These are phyloP conservation scores for Salinomyces thailandicus DNA, from an alignment of 2,329 filamentous ascomycete genomes.

Conservation along the genomic window DNA sequence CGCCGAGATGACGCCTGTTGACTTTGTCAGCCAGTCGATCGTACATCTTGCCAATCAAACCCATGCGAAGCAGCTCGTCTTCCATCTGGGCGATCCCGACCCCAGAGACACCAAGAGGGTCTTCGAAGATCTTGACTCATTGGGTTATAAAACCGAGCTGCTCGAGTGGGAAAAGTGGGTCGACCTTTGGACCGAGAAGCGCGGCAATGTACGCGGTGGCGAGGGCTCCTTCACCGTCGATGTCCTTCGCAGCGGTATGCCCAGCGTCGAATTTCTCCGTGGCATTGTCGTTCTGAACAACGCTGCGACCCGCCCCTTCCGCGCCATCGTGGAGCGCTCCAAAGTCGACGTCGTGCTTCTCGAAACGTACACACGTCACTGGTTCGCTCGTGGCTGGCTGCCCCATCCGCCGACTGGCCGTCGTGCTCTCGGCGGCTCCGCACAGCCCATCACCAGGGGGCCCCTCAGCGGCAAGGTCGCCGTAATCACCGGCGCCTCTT, in stretches of 20 bases:
- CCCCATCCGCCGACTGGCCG: conserved; percentile 48
- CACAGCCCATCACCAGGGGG: conserved; percentile 40
- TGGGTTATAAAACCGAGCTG: conserved; percentile 60
- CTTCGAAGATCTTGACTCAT: conserved; percentile 52
- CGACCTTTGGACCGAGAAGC: conserved; percentile 59
- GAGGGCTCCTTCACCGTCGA: conserved; percentile 67
- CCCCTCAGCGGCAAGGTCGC: conserved; percentile 59
- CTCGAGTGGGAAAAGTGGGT: conserved; percentile 67
- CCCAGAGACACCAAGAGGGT: conserved; percentile 57
- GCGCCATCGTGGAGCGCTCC: conserved; percentile 50
- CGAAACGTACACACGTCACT: conserved; percentile 69
- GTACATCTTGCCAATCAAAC: conserved; percentile 57
- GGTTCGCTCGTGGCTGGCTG: conserved; percentile 71
- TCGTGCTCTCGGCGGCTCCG: conserved; percentile 35
- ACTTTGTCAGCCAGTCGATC: conserved; percentile 68
- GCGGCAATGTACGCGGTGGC: conserved; percentile 52
- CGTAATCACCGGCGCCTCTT: conserved; percentile 69
- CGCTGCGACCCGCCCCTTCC: conserved; percentile 52
- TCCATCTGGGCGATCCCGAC: conserved; percentile 63
- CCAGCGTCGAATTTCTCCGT: conserved; percentile 58
- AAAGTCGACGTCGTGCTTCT: conserved; percentile 61
- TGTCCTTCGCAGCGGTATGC: conserved; percentile 72
- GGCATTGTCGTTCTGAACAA: conserved; percentile 66
- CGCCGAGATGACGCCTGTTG: conserved; percentile 74
- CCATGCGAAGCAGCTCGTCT: conserved; percentile 52